Base-by-base conservation (phyloP, 1,284 basidiomycete species). In the Ustilago nuda region DNA sequence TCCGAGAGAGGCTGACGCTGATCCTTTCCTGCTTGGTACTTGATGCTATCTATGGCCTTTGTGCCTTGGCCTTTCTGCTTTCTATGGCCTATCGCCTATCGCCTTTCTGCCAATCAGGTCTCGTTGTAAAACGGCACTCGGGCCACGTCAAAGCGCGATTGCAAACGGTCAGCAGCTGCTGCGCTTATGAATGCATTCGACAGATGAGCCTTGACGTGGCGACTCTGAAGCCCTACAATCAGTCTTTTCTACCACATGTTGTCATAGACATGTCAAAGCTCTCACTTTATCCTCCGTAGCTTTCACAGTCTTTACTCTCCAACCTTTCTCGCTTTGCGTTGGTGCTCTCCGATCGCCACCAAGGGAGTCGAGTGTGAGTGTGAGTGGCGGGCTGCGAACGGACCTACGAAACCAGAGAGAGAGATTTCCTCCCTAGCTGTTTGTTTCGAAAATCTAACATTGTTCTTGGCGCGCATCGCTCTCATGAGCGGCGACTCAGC, bases 401-500 rank as follows among this genome's bases (percentile, higher is more conserved):
- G 32, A 19, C 51, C 51, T 15, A 9, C 46, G 23, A 15, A 19
- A 39, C 2, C 15, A 39, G 37, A 3, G 4, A 19, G 19, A 11
- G 0, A 13, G 15, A 8, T 13, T 52, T 52, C 27, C 33, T 52
- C 4, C 35, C 23, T 32, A 32, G 27, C 19, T 60, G 58, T 60
- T 23, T 9, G 48, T 4, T 30, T 6, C 23, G 3, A 13, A 0
- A 19, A 37, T 43, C 39, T 51, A 13, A 60, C 64, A 52, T 17
- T 1, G 19, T 17, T 4, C 19, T 19, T 19, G 19, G 1, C 19
- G 19, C 1, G 19, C 2, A 45, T 30, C n/a, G 17, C 17, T 8
- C 35, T 37, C 33, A 50, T 27, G 17, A 23, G 13, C 36, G 12
- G 53, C 70, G 59, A 64, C 70, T 67, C 70, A 72, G 70, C 70